phyloP scores from a whole-genome alignment of 768 basidiomycete species.

The Rhizopogon salebrosus region DNA sequence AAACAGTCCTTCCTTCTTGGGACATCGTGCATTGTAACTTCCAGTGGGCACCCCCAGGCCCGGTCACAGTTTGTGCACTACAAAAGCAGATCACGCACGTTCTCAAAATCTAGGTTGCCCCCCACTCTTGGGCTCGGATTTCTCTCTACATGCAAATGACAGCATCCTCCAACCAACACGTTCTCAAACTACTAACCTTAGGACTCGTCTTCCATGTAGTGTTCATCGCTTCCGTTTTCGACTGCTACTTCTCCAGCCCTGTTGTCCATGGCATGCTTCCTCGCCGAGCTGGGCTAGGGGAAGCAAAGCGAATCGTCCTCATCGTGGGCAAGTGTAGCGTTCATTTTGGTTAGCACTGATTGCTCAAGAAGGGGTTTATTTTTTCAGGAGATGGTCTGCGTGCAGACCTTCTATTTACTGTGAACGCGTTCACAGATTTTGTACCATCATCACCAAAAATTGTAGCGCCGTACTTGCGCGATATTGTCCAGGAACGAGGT shows the following conservation, averaged over 20 bases:
- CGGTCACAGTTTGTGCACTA: too few species aligned
- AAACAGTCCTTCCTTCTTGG: too few species aligned
- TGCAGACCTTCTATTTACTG: constrained; percentile 71
- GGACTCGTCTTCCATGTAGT: constrained; percentile 72
- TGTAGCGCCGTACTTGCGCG: constrained; percentile 71
- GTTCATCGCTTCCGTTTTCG: constrained; percentile 70
- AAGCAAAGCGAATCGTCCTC: constrained; percentile 71
- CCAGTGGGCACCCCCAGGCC: too few species aligned
- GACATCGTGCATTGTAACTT: too few species aligned
- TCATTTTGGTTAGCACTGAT: neutral
- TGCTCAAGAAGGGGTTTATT: neutral
- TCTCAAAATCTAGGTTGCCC: too few species aligned
- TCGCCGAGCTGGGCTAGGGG: constrained; percentile 38
- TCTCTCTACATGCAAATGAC: constrained; percentile 1
- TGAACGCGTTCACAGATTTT: constrained; percentile 47
- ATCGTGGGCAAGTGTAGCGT: constrained; percentile 56
- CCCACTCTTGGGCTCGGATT: too few species aligned
- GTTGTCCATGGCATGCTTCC: constrained; percentile 75
- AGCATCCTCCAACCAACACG: constrained; percentile 15
- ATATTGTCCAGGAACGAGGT: constrained; percentile 60
- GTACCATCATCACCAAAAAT: constrained; percentile 48
- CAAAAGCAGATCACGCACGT: too few species aligned
- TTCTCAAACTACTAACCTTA: constrained; percentile 46
- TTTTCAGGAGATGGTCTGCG: constrained; percentile 72
- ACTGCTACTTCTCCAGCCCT: constrained; percentile 85